A percentile compares a stretch with the other conserved stretches of the same genome.
These are phyloP conservation scores for Verticillium zaregamsianum DNA, from an alignment of 2,329 filamentous ascomycete species.

Conservation along the genomic window DNA sequence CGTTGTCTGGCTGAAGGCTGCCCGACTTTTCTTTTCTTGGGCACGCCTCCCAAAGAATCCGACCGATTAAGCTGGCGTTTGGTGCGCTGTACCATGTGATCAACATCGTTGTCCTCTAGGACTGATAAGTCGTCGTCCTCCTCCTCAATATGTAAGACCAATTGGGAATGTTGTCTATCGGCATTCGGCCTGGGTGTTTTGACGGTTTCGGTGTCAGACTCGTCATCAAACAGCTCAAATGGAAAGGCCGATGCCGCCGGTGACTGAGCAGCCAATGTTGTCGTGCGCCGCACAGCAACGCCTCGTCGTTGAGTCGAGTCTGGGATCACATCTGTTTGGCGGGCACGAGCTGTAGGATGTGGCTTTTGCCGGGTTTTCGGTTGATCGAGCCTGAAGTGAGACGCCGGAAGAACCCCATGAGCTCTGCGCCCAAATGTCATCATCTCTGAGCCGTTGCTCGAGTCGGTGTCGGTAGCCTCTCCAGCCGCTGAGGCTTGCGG, in stretches of 20 bases:
- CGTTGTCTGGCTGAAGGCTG: conserved; percentile 9
- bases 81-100: conserved; percentile 41
- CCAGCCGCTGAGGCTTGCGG: conserved; percentile 4
- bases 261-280: conserved; percentile 16
- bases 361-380: conserved; percentile 20
- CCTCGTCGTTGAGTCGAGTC: conserved; percentile 40
- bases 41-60: conserved; percentile 18
- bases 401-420: conserved; percentile 61
- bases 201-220: conserved; percentile 37
- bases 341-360: conserved; percentile 21
- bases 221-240: conserved; percentile 37
- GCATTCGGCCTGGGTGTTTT: conserved; percentile 3
- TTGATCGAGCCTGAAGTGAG: conserved; percentile 60
- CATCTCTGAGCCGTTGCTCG: conserved; percentile 36
- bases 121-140: conserved; percentile 28
- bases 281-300: conserved; percentile 41
- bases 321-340: conserved; percentile 26
- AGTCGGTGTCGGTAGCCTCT: conserved; percentile 19
- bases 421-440: conserved; percentile 42
- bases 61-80: conserved; percentile 33
- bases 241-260: neutral
- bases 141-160: neutral
- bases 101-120: conserved; percentile 49
- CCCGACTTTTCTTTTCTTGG: conserved; percentile 18
- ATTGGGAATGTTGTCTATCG: conserved; percentile 17